Conservation (phyloP, 2,329 filamentous ascomycete species). For the Ophiocordyceps camponoti-leonardi region DNA sequence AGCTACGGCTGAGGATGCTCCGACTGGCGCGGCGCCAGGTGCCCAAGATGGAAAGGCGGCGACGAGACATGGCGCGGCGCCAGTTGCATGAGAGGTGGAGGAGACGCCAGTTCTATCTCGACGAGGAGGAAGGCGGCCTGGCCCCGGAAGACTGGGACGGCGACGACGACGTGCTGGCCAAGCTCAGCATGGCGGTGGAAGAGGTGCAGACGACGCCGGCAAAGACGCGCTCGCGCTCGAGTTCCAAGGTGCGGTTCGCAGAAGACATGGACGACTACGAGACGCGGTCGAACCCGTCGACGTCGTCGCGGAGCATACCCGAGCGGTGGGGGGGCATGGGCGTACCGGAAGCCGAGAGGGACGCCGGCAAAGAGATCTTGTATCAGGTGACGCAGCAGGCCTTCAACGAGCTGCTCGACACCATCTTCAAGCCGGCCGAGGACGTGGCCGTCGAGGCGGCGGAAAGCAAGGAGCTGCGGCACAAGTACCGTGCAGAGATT, state of each 20-base stretch:
- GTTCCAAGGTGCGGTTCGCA: slow-evolving; percentile 62
- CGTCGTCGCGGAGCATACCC: slow-evolving; percentile 53
- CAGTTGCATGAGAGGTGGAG: slow-evolving; percentile 57
- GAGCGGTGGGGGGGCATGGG: slow-evolving; percentile 66
- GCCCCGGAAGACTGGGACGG: slow-evolving; percentile 46
- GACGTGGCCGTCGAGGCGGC: slow-evolving; percentile 54
- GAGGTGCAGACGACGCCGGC: slow-evolving; percentile 24
- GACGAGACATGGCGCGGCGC: slow-evolving; percentile 26
- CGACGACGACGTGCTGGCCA: slow-evolving; percentile 36
- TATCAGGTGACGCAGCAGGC: slow-evolving; percentile 83
- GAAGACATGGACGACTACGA: slow-evolving; percentile 57
- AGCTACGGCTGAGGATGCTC: slow-evolving; percentile 20
- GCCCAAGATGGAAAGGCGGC: slow-evolving; percentile 20
- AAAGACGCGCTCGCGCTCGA: slow-evolving; percentile 40
- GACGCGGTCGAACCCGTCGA: slow-evolving; percentile 52
- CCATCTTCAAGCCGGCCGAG: slow-evolving; percentile 69
- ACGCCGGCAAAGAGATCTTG: slow-evolving; percentile 73
- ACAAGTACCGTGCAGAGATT: slow-evolving; percentile 34
- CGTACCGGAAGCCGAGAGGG: slow-evolving; percentile 62
- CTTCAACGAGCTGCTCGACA: slow-evolving; percentile 81
- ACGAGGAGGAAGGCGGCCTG: slow-evolving; percentile 65
- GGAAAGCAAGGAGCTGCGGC: slow-evolving; percentile 42
- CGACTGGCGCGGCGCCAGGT: slow-evolving; percentile 17
- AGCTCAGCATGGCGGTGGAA: slow-evolving; percentile 10
- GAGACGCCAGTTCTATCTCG: slow-evolving; percentile 63